phyloP scores from a whole-genome alignment of 2,329 filamentous ascomycete genomes.

The Colletotrichum tropicale region DNA sequence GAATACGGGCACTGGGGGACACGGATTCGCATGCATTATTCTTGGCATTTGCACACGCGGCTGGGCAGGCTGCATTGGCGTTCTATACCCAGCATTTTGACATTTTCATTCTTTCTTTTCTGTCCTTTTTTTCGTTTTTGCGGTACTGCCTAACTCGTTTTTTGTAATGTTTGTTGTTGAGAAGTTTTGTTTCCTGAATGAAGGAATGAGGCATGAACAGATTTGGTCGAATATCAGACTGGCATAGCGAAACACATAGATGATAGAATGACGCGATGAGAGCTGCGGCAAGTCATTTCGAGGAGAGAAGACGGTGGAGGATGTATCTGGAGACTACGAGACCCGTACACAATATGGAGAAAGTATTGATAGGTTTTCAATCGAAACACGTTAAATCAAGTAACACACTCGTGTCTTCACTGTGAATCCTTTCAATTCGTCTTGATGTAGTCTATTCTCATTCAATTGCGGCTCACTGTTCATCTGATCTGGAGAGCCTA shows the following conservation, averaged over 20 bases:
- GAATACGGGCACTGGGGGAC: background rate
- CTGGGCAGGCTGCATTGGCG: constrained; percentile 9
- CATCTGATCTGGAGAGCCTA: background rate
- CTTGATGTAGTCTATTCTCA: background rate
- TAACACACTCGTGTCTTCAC: background rate
- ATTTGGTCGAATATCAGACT: constrained; percentile 6
- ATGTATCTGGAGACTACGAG: background rate
- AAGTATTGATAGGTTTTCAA: background rate
- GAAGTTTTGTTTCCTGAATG: background rate
- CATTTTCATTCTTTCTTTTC: background rate
- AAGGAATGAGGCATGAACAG: background rate
- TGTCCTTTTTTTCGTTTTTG: background rate
- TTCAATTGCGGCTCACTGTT: background rate
- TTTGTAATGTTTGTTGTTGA: constrained; percentile 7
- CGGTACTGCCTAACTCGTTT: background rate
- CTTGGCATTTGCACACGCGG: constrained; percentile 17
- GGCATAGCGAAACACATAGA: constrained; percentile 11
- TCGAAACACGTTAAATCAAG: background rate
- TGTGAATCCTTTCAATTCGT: background rate
- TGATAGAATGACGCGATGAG: constrained; percentile 10
- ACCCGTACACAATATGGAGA: background rate
- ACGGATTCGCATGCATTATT: background rate
- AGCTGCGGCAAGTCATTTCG: background rate
- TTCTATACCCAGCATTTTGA: constrained; percentile 21
- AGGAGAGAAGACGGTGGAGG: background rate